These are phyloP conservation scores for Dentipellis fragilis DNA, from an alignment of 768 basidiomycete genomes.

Conservation along the genomic window DNA sequence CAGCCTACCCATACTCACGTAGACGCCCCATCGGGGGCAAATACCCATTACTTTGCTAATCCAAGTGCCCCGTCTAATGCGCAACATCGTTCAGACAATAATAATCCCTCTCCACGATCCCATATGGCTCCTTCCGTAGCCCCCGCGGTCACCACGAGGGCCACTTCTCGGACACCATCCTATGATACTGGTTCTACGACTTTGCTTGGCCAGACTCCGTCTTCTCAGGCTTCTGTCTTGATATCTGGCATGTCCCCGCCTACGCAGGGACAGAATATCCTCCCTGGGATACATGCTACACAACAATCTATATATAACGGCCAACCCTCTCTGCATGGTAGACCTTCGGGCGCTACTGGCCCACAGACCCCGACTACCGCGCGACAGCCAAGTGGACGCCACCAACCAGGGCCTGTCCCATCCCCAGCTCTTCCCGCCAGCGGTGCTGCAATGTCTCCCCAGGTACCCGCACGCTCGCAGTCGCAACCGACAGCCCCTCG, in stretches of 20 bases:
- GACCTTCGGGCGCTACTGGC: no score
- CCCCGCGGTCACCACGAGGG: conserved; percentile 2
- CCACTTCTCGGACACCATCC: conserved; percentile 10
- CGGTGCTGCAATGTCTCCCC: not conserved
- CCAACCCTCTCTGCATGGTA: no score
- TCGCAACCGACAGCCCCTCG: conserved; percentile 4
- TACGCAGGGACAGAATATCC: conserved; percentile 6
- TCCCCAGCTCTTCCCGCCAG: conserved; percentile 3
- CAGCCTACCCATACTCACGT: conserved; percentile 6
- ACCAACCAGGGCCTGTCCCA: conserved; percentile 7
- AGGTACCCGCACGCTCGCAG: conserved; percentile 6
- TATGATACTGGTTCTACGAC: conserved; percentile 15
- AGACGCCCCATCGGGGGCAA: conserved; percentile 7
- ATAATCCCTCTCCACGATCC: conserved; percentile 13
- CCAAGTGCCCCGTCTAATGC: conserved; percentile 7
- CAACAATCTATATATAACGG: no score
- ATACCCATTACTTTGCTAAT: conserved; percentile 7
- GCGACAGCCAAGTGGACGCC: conserved; percentile 10
- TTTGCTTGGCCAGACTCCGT: conserved; percentile 12
- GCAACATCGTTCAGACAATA: conserved; percentile 7
- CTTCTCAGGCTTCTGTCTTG: conserved; percentile 10
- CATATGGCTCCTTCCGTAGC: conserved; percentile 7
- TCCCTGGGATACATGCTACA: not conserved
- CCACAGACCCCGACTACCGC: not conserved
- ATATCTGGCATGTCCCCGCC: conserved; percentile 6